Percentiles rank a stretch among this genome's conserved stretches.
These are phyloP conservation scores for Candida golubevii DNA, from an alignment of 805 yeast genomes.

Conservation along the genomic window DNA sequence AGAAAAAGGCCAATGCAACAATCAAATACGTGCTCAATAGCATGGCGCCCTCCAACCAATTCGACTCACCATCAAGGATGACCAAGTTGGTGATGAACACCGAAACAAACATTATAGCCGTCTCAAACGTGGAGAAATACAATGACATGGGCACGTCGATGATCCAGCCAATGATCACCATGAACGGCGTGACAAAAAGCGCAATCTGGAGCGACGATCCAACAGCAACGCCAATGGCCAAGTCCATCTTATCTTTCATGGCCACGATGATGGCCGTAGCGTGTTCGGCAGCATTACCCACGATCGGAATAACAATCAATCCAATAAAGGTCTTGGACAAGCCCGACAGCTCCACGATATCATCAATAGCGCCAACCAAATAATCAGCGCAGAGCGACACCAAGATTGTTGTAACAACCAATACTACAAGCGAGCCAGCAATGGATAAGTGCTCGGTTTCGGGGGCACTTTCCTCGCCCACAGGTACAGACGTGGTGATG, in stretches of 20 bases:
- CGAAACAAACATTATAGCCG: slow-evolving; percentile 84
- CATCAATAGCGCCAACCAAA: slow-evolving; percentile 90
- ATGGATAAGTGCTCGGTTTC: slow-evolving; percentile 45
- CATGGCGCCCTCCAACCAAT: slow-evolving; percentile 97
- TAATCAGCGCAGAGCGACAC: slow-evolving; percentile 92
- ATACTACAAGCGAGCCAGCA: slow-evolving; percentile 47
- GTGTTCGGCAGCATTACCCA: slow-evolving; percentile 98
- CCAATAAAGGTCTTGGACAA: slow-evolving; percentile 94
- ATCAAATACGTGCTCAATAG: slow-evolving; percentile 80
- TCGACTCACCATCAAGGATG: slow-evolving; percentile 89
- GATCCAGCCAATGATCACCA: slow-evolving; percentile 92
- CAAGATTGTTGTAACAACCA: slow-evolving; percentile 64
- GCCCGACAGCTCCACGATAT: slow-evolving; percentile 76
- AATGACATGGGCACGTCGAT: slow-evolving; percentile 89
- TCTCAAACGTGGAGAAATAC: slow-evolving; percentile 88
- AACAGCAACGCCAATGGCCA: slow-evolving; percentile 94
- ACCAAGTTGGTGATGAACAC: slow-evolving; percentile 84
- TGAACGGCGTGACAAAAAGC: slow-evolving; percentile 88
- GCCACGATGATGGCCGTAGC: slow-evolving; percentile 96
- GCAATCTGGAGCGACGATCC: slow-evolving; percentile 97
- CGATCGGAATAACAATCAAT: slow-evolving; percentile 88
- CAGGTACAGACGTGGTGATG: slow-evolving; percentile 28
- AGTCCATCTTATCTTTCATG: slow-evolving; percentile 92
- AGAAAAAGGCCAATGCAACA: slow-evolving; percentile 85
- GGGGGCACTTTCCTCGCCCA: slow-evolving; percentile 13